Conservation (phyloP, 2,329 filamentous ascomycete genomes). For the Aspergillus terreus region DNA sequence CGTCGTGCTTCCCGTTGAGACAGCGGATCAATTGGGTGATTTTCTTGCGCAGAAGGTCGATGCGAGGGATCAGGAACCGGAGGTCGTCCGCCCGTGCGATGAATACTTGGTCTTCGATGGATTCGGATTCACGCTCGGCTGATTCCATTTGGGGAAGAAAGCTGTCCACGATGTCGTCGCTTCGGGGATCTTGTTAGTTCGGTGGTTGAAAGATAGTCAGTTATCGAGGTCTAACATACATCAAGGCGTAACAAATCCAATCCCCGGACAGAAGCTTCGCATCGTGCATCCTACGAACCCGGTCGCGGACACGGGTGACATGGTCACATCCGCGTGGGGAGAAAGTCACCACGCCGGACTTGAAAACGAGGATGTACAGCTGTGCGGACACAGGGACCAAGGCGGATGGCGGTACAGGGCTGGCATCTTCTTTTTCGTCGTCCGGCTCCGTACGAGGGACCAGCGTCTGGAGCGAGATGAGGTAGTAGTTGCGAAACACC, state of each 20-base stretch:
- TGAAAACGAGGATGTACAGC: conserved; percentile 92
- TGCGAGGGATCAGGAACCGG: conserved; percentile 74
- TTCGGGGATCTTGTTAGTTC: conserved; percentile 26
- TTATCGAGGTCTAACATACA: conserved; percentile 53
- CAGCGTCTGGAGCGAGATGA: conserved; percentile 92
- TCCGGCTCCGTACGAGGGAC: conserved; percentile 45
- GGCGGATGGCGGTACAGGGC: conserved; percentile 58
- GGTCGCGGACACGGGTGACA: conserved; percentile 77
- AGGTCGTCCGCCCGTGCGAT: conserved; percentile 86
- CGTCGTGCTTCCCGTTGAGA: conserved; percentile 89
- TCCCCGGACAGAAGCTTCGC: conserved; percentile 89
- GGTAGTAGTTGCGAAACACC: conserved; percentile 93
- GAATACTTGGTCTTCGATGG: conserved; percentile 93
- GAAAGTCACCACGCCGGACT: conserved; percentile 88
- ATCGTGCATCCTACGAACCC: conserved; percentile 84
- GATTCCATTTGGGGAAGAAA: conserved; percentile 83
- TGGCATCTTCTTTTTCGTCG: conserved; percentile 30
- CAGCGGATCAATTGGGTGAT: conserved; percentile 87
- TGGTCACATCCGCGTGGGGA: conserved; percentile 83
- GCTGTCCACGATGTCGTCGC: conserved; percentile 92
- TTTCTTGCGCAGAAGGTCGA: conserved; percentile 85
- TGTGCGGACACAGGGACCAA: conserved; percentile 74
- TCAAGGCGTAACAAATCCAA: conserved; percentile 97
- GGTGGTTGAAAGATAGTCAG: background rate
- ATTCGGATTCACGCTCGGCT: conserved; percentile 80